A percentile compares a stretch with the other conserved stretches of the same genome.
Conservation (phyloP, 129 eudicot species). For the Flaveria brownii region DNA sequence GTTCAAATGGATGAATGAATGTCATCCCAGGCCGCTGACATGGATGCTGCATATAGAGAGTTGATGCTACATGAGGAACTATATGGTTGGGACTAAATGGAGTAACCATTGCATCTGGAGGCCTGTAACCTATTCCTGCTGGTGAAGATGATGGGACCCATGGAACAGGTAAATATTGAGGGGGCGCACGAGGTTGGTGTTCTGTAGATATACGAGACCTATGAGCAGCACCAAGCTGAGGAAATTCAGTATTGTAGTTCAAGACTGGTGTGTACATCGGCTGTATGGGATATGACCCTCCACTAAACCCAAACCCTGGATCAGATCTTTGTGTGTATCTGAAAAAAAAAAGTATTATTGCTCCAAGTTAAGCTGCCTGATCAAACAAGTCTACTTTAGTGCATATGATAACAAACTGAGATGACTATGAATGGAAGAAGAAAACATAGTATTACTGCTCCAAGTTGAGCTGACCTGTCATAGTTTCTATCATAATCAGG, state of each 20-base stretch:
- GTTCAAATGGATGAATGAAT: conserved; percentile 86
- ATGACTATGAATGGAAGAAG: neutral
- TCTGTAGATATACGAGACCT: conserved; percentile 62
- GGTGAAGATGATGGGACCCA: conserved; percentile 81
- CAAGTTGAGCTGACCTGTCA: conserved; percentile 52
- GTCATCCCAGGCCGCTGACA: conserved; percentile 77
- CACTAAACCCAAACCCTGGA: conserved; percentile 91
- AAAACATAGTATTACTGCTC: neutral
- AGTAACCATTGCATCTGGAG: conserved; percentile 71
- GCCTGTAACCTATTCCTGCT: conserved; percentile 73
- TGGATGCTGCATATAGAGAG: conserved; percentile 75
- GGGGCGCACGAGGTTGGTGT: conserved; percentile 60
- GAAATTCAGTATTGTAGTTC: conserved; percentile 91
- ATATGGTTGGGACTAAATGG: conserved; percentile 66
- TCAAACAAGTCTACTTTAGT: neutral
- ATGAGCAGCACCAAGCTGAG: conserved; percentile 82
- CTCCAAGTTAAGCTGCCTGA: neutral
- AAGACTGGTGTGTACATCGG: conserved; percentile 88
- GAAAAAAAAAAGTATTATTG: neutral
- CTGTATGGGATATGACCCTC: conserved; percentile 73
- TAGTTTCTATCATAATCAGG: conserved; percentile 89
- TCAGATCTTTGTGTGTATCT: conserved; percentile 94
- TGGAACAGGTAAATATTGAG: conserved; percentile 70
- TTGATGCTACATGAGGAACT: conserved; percentile 56
- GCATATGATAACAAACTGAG: conserved; percentile 6